Base-by-base conservation (phyloP, 305 asterid species). In the Solanum hybrid region DNA sequence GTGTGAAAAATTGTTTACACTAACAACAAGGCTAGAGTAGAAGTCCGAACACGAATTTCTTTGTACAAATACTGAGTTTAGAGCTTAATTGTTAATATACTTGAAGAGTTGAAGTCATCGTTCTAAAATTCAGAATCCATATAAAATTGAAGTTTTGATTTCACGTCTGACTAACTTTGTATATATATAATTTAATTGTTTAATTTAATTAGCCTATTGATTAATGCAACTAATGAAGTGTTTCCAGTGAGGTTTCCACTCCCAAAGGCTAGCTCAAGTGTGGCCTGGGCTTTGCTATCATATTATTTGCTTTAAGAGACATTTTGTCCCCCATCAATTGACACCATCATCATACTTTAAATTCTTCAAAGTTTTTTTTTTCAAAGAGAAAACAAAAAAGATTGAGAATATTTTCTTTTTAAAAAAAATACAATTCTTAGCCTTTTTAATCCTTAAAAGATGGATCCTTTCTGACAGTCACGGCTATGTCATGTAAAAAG, bases 271-370 rank as follows among this genome's bases (percentile, higher is more conserved):
- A 38, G 69, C 89, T 87, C 84, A 75, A 88, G 88, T 92, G 90
- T 84, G 42, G 73, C 87, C 73, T 90, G 90, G 90, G 90, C 76
- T 89, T 88, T 81, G 76, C 24, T 85, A 87, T 89, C 73, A 90
- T 92, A 91, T 91, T 20, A 87, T 88, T 64, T 88, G 85, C 98
- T 95, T 94, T 95, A 91, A 46, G 87, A 71, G 90, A 94, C 96
- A 95, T 85, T 72, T 27, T 94, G 97, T 93, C 93, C 94, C 94
- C 94, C 92, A 88, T 87, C 86, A 92, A 85, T 93, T 84, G 90
- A 93, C 92, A 92, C 95, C 94, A 88, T 66, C 93, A 94, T 94
- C 94, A 91, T 93, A 93, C 88, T 88, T 80, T 36, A 64, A 20
- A 72, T 89, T 89, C 82, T 89, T 88, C 26, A 40, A 42, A 10